phyloP scores from a whole-genome alignment of 768 basidiomycete genomes.

The Fibroporia radiculosa region DNA sequence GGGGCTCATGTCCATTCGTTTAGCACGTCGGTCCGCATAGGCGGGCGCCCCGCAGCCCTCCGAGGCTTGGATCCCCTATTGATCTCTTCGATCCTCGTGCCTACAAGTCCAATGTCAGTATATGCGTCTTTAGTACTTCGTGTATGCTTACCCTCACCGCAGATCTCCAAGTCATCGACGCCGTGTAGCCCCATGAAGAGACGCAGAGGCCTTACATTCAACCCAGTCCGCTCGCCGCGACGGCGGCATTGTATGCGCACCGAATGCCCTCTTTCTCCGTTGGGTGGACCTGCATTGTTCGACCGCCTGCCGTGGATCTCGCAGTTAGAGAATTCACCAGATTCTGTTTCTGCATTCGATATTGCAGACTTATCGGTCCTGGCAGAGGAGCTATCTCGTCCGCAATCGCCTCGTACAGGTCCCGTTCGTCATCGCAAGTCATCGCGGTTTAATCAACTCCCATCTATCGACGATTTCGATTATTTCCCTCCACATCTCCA shows the following conservation, averaged over 20 bases:
- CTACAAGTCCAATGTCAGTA: constrained; percentile 12
- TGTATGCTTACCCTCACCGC: constrained; percentile 7
- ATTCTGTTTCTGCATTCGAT: constrained; percentile 37
- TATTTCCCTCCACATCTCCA: constrained; percentile 1
- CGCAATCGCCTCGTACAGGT: constrained; percentile 29
- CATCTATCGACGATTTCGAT: constrained; percentile 7
- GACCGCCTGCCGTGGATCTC: constrained; percentile 67
- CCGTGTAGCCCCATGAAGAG: constrained; percentile 31
- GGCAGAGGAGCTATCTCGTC: constrained; percentile 17
- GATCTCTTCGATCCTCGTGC: constrained; percentile 24
- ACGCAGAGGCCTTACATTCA: constrained; percentile 27
- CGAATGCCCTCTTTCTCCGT: constrained; percentile 33
- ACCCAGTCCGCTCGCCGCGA: constrained; percentile 30
- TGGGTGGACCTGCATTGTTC: constrained; percentile 32
- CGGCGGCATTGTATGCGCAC: constrained; percentile 35
- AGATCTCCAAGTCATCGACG: constrained; percentile 32
- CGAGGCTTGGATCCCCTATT: constrained; percentile 32
- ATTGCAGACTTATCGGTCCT: constrained; percentile 63
- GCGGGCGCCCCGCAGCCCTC: constrained; percentile 20
- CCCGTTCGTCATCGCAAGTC: constrained; percentile 55
- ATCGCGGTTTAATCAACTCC: constrained; percentile 43
- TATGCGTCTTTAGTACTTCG: constrained; percentile 15
- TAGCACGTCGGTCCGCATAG: constrained; percentile 20
- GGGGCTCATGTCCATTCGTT: constrained; percentile 5
- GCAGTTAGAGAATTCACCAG: constrained; percentile 41